Conservation (phyloP, 1,139 yeast genomes). For the Debaryomyces udenii region DNA sequence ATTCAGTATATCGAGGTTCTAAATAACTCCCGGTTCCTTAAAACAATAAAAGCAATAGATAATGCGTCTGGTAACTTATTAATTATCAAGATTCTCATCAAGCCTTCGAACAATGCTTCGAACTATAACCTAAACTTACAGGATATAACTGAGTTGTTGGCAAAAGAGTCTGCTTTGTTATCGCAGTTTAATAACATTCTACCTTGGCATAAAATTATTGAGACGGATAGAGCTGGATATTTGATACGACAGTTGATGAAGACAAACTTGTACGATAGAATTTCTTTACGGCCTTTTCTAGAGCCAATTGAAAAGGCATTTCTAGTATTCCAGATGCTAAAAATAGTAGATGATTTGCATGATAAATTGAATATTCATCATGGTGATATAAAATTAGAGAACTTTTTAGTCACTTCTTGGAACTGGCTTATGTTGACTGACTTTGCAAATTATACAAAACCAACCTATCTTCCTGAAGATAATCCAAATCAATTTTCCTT, state of each 20-base stretch:
- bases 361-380: constrained; percentile 59
- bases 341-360: constrained; percentile 67
- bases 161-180: constrained; percentile 41
- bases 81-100: constrained; percentile 79
- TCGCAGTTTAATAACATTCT: constrained; percentile 62
- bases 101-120: constrained; percentile 43
- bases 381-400: constrained; percentile 92
- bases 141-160: constrained; percentile 34
- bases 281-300: constrained; percentile 85
- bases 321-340: constrained; percentile 77
- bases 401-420: constrained; percentile 84
- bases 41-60: constrained; percentile 78
- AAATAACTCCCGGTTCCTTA: constrained; percentile 79
- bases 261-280: constrained; percentile 80
- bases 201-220: constrained; percentile 74
- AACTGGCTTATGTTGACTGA: constrained; percentile 85
- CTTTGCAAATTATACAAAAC: constrained; percentile 77
- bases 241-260: constrained; percentile 79
- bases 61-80: constrained; percentile 61
- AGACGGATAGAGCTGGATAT: constrained; percentile 92
- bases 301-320: constrained; percentile 82
- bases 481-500: constrained; percentile 94
- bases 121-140: constrained; percentile 39
- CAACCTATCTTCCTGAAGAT: constrained; percentile 84
- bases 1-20: constrained; percentile 73